Evolutionary conservation across 495 filamentous ascomycete genomes (phyloP).

Genomic region (Podospora anserina): DNA sequence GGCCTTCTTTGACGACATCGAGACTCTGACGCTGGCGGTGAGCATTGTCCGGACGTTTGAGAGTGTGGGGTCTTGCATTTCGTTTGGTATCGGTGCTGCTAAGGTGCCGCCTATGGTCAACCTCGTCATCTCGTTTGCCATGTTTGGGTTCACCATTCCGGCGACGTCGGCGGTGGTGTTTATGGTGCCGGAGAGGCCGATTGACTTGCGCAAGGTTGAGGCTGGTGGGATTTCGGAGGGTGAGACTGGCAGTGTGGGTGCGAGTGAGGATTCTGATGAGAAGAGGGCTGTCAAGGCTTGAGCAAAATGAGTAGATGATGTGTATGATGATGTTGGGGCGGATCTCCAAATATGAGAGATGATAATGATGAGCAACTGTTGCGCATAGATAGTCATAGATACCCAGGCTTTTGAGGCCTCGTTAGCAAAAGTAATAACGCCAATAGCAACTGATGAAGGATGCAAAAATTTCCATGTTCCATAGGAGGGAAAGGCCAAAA

Average conservation of each 20-base stretch:
- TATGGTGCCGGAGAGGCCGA: conserved; percentile 38
- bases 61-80: conserved; percentile 47
- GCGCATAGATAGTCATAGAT: neutral
- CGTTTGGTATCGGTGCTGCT: conserved; percentile 49
- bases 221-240: conserved; percentile 13
- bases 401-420: neutral
- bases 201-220: conserved; percentile 21
- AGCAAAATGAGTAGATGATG: neutral
- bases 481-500: neutral
- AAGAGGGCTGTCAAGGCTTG: neutral
- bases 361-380: too few species aligned
- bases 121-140: conserved; percentile 41
- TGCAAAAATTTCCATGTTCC: neutral
- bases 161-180: conserved; percentile 37
- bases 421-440: neutral
- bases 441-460: neutral
- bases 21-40: conserved; percentile 46
- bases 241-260: conserved; percentile 10
- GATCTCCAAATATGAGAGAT: too few species aligned
- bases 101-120: conserved; percentile 43
- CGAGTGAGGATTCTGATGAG: neutral
- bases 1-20: conserved; percentile 49
- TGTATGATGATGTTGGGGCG: neutral
- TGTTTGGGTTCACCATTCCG: conserved; percentile 42
- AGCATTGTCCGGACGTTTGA: conserved; percentile 50